These are phyloP conservation scores for Tuber calosporum DNA, from an alignment of 495 filamentous ascomycete genomes.

Conservation along the genomic window DNA sequence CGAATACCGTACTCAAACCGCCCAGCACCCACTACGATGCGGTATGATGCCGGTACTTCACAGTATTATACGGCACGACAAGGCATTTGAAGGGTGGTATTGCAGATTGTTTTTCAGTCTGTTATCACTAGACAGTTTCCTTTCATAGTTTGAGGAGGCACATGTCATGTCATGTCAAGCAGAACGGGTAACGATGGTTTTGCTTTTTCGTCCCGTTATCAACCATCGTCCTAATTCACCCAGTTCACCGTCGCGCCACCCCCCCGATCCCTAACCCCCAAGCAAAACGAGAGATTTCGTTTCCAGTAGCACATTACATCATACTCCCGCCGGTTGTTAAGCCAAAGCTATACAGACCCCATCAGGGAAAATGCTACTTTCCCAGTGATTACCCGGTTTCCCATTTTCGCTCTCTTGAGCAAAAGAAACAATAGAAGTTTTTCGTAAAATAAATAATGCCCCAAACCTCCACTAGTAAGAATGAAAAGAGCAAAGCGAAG, in stretches of 20 bases:
- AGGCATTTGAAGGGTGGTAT: neutral
- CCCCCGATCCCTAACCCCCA: neutral
- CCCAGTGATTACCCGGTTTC: neutral
- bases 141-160: neutral
- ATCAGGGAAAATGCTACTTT: neutral
- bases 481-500: slow-evolving; percentile 18
- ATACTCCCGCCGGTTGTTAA: slow-evolving; percentile 5
- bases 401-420: neutral
- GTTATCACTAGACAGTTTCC: neutral
- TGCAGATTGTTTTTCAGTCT: neutral
- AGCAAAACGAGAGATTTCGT: neutral
- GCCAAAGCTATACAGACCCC: slow-evolving; percentile 4
- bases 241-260: neutral
- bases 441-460: neutral
- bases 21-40: no score
- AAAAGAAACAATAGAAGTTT: slow-evolving; percentile 3
- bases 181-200: neutral
- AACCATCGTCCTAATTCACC: neutral
- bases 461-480: slow-evolving; percentile 19
- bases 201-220: neutral
- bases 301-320: slow-evolving; percentile 7
- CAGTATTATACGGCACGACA: no score
- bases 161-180: neutral
- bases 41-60: no score
- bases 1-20: no score